Conservation (phyloP, 2,329 filamentous ascomycete genomes). For the Beauveria bassiana region DNA sequence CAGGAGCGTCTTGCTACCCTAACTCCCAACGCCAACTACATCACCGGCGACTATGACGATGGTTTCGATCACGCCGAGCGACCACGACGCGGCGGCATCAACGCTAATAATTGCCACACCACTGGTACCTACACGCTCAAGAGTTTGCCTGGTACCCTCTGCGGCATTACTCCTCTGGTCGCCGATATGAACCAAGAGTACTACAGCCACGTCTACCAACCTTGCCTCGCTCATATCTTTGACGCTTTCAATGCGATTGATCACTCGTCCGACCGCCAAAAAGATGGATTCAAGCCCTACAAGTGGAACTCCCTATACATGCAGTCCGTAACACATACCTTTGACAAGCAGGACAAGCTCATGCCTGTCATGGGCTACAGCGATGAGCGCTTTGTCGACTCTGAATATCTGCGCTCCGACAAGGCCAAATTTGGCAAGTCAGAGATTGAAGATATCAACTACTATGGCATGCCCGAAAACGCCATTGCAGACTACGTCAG, state of each 20-base stretch:
- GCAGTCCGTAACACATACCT: constrained; percentile 26
- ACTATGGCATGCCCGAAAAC: constrained; percentile 26
- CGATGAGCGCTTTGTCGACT: constrained; percentile 18
- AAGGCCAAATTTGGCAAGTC: constrained; percentile 23
- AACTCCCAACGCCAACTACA: constrained; percentile 25
- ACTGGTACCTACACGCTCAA: constrained; percentile 37
- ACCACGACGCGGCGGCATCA: constrained; percentile 30
- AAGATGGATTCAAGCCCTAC: constrained; percentile 18
- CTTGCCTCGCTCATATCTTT: constrained; percentile 34
- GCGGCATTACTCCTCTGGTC: constrained; percentile 33
- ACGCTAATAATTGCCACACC: constrained; percentile 32
- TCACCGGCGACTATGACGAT: constrained; percentile 29
- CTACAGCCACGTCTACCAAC: constrained; percentile 34
- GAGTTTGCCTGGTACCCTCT: constrained; percentile 33
- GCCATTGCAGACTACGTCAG: constrained; percentile 25
- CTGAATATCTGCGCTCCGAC: constrained; percentile 23
- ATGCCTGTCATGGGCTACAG: constrained; percentile 25
- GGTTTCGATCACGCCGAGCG: constrained; percentile 21
- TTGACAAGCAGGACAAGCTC: constrained; percentile 26
- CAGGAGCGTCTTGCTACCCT: constrained; percentile 21
- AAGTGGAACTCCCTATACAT: constrained; percentile 27
- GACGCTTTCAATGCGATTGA: constrained; percentile 24
- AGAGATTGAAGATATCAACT: constrained; percentile 25
- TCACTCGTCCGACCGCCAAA: constrained; percentile 1
- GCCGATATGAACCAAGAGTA: constrained; percentile 36